phyloP scores from a whole-genome alignment of 352 stramenopile genomes.

The Blastocystis sp. region DNA sequence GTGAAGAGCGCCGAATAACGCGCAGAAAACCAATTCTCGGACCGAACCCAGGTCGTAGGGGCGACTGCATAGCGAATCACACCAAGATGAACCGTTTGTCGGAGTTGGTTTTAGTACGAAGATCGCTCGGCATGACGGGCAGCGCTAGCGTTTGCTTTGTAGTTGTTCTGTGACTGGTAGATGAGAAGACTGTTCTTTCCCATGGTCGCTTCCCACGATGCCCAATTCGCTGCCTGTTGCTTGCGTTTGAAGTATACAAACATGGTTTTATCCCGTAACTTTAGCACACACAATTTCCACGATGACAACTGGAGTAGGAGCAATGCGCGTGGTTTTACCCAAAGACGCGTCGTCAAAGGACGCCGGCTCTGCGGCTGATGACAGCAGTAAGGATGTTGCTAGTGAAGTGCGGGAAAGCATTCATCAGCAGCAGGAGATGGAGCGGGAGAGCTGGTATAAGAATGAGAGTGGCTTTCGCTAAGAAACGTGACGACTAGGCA shows the following conservation, averaged over 20 bases:
- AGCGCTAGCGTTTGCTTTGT: not conserved
- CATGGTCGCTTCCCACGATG: slow-evolving; percentile 30
- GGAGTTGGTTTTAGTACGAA: not conserved
- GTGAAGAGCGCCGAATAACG: not conserved
- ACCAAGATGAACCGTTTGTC: not conserved
- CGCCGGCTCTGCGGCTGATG: not conserved
- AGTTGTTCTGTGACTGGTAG: not conserved
- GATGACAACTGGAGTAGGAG: not conserved
- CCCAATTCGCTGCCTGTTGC: slow-evolving; percentile 5
- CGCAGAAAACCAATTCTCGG: not conserved
- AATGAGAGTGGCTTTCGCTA: not conserved
- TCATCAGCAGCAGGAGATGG: slow-evolving; percentile 41
- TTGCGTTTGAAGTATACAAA: slow-evolving; percentile 24
- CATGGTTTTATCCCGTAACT: slow-evolving; percentile 3
- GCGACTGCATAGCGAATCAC: not conserved
- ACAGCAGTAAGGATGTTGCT: slow-evolving; percentile 16
- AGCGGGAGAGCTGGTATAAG: slow-evolving; percentile 15
- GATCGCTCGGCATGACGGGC: not conserved
- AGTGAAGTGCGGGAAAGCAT: slow-evolving; percentile 60
- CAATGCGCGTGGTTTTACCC: not conserved
- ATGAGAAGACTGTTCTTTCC: slow-evolving; percentile 35
- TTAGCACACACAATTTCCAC: slow-evolving; percentile 3
- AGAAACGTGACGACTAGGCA: not conserved
- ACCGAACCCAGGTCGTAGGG: no score
- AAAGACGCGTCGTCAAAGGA: not conserved